phyloP scores from a whole-genome alignment of 2,329 filamentous ascomycete genomes.

The Graphilbum fragrans region DNA sequence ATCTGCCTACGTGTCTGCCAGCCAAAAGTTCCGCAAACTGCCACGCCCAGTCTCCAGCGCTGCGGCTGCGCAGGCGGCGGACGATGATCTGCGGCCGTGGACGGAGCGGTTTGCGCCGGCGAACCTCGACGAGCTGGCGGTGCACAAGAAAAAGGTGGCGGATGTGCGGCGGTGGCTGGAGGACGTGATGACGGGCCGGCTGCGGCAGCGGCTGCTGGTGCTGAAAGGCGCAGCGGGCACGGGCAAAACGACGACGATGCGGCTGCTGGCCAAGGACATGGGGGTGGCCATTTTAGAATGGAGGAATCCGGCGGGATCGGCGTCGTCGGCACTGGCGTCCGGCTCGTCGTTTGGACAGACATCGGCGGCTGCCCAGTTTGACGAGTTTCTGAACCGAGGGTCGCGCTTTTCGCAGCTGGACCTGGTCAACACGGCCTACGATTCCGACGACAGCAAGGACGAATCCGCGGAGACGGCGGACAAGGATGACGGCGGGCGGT shows the following conservation, averaged over 20 bases:
- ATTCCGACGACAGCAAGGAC: conserved; percentile 9
- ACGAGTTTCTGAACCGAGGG: conserved; percentile 77
- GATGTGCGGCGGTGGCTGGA: conserved; percentile 80
- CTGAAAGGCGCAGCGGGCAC: conserved; percentile 85
- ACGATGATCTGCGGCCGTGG: conserved; percentile 64
- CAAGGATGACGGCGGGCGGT: background rate
- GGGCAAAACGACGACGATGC: conserved; percentile 83
- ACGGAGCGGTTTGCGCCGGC: conserved; percentile 69
- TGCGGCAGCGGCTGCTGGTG: conserved; percentile 63
- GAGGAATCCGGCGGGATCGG: conserved; percentile 71
- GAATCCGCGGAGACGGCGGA: background rate
- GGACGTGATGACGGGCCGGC: conserved; percentile 53
- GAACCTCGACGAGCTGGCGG: conserved; percentile 72
- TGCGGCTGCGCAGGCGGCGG: conserved; percentile 7
- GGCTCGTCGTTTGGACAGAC: conserved; percentile 49
- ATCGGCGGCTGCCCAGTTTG: conserved; percentile 70
- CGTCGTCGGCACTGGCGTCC: conserved; percentile 23
- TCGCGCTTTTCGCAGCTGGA: conserved; percentile 57
- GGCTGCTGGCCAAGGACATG: conserved; percentile 66
- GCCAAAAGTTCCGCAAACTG: conserved; percentile 5
- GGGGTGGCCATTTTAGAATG: conserved; percentile 73
- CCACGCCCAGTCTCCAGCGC: background rate
- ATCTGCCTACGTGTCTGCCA: conserved; percentile 15
- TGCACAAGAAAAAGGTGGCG: conserved; percentile 86
- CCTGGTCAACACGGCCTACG: conserved; percentile 15